Conservation (phyloP, 306 rosid genomes). For the Corylus heterophylla region DNA sequence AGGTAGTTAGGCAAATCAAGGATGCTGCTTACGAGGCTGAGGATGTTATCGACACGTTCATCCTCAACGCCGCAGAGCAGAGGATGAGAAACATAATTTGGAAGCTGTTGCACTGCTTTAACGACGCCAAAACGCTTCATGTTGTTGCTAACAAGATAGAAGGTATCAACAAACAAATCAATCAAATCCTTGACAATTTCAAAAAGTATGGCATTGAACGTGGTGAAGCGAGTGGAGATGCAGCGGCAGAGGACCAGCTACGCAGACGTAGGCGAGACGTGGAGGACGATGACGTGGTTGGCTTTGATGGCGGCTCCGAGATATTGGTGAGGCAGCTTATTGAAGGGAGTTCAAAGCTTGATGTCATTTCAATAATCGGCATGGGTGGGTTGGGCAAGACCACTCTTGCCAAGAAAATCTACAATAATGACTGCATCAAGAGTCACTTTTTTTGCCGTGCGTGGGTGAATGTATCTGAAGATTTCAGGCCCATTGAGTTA, state of each 20-base stretch:
- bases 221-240: too few relatives aligned
- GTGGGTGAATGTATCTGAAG: not conserved
- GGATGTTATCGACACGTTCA: constrained; percentile 14
- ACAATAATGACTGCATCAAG: not conserved
- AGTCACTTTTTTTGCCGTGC: not conserved
- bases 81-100: not conserved
- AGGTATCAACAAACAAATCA: too few relatives aligned
- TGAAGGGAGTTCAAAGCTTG: not conserved
- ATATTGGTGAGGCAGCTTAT: not conserved
- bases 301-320: not conserved
- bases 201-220: too few relatives aligned
- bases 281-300: not conserved
- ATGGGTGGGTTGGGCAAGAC: constrained; percentile 36
- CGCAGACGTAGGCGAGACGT: too few relatives aligned
- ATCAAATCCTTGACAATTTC: too few relatives aligned
- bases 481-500: not conserved
- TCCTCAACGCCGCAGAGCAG: not conserved
- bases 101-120: not conserved
- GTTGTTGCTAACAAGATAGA: too few relatives aligned
- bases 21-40: constrained; percentile 16
- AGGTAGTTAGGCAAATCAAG: constrained; percentile 18
- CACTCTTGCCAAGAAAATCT: constrained; percentile 4
- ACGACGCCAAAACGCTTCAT: too few relatives aligned
- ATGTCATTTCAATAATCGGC: constrained; percentile 7
- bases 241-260: too few relatives aligned